phyloP scores from a whole-genome alignment of 129 eudicot genomes.

The carrot (Daucus carota) region DH1_v3.0 NC_030384.2:44941001-44941500 shows the following conservation, averaged over 20 bases:
- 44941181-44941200: too few species aligned
- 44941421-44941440: conserved; percentile 22
- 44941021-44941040: background rate
- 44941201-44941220: background rate
- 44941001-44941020: background rate
- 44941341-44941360: conserved; percentile 13
- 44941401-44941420: conserved; percentile 17
- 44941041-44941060: background rate
- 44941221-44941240: too few species aligned
- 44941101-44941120: background rate
- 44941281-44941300: background rate
- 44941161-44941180: too few species aligned
- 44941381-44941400: conserved; percentile 27
- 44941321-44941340: background rate
- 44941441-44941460: conserved; percentile 21
- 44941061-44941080: background rate
- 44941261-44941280: too few species aligned
- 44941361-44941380: conserved; percentile 19
- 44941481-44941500: conserved; percentile 1
- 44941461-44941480: conserved; percentile 30
- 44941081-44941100: background rate
- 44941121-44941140: background rate
- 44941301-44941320: background rate
- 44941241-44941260: too few species aligned
- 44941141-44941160: background rate